Base-by-base conservation (phyloP, 2,329 filamentous ascomycete genomes). In the Penicillium sp. region DNA sequence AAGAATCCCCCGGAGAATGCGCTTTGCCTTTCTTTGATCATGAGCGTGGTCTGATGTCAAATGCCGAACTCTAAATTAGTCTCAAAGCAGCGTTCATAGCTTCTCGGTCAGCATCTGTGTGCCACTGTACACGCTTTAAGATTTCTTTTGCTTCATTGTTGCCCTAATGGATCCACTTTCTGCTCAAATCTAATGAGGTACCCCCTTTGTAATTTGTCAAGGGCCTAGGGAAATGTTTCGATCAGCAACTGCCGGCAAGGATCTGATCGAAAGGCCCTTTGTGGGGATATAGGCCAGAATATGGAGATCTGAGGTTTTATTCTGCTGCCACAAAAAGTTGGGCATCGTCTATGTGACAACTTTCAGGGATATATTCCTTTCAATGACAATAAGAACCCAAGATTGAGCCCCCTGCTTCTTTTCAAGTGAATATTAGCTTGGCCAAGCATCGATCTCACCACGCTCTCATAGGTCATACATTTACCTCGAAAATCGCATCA, bases 1-100 rank as follows among this genome's bases (percentile, higher is more conserved):
- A 46, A 51, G 40, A 56, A 56, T 58, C 39, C 46, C 26, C 56
- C 62, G 51, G 55, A 56, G 63, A 66, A 66, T 66, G 63, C 21
- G 36, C 47, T 29, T 54, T 49, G 45, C 24, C 39, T 51, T 49
- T 56, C 52, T 59, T 55, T 57, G 57, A 58, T 44, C 54, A 57
- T 51, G 37, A 28, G 28, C 40, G 48, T 45, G 31, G 39, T 23
- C 19, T 29, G 5, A 5, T 43, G 24, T 19, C 23, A 43, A 43
- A 43, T 28, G n/a, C 23, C 23, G 40, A 43, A 43, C 40, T 43
- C 24, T 43, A 43, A 43, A 28, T 43, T 29, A 13, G 8, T 23
- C 23, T 19, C 24, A 28, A 43, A 29, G n/a, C 2, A 18, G 24
- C 16, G 4, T 23, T 24, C 10, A 11, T 28, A 18, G 40, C n/a